These are phyloP conservation scores for Mucor indicus DNA, from an alignment of 371 early-diverging fungal genomes.

Conservation along the genomic window DNA sequence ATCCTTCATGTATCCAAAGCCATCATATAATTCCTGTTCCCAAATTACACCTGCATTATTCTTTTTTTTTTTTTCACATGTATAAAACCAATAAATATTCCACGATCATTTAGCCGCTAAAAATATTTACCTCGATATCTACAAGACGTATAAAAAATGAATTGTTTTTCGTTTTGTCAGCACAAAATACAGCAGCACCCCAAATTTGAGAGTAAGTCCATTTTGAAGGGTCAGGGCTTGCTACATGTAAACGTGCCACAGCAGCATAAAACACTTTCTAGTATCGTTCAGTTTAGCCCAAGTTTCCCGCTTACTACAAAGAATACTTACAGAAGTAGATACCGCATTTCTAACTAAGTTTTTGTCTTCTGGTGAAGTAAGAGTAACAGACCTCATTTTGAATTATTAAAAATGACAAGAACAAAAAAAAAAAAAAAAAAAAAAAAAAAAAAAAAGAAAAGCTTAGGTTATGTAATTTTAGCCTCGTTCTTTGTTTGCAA, in stretches of 20 bases:
- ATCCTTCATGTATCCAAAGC: slow-evolving; percentile 73
- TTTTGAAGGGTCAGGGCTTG: slow-evolving; percentile 62
- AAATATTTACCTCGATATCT: slow-evolving; percentile 63
- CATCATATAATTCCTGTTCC: slow-evolving; percentile 79
- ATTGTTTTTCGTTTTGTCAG: slow-evolving; percentile 54
- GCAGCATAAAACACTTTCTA: slow-evolving; percentile 83
- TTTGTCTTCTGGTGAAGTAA: slow-evolving; percentile 35
- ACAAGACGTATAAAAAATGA: slow-evolving; percentile 75
- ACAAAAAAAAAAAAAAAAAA: background rate
- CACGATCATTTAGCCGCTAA: too few species aligned
- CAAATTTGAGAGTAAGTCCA: slow-evolving; percentile 76
- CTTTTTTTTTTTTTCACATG: too few species aligned
- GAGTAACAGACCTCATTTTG: slow-evolving; percentile 22
- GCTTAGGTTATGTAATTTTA: too few species aligned
- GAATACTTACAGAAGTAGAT: slow-evolving; percentile 34
- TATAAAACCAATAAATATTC: too few species aligned
- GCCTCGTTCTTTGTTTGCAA: too few species aligned
- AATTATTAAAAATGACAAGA: background rate
- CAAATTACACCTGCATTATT: slow-evolving; percentile 64
- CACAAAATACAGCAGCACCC: slow-evolving; percentile 76
- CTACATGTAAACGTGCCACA: slow-evolving; percentile 80
- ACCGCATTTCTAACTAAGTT: slow-evolving; percentile 36
- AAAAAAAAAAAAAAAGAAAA: too few species aligned
- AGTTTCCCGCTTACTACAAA: background rate
- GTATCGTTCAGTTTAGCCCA: background rate